phyloP scores from a whole-genome alignment of 495 filamentous ascomycete genomes.

The Daldinia grandis region DNA sequence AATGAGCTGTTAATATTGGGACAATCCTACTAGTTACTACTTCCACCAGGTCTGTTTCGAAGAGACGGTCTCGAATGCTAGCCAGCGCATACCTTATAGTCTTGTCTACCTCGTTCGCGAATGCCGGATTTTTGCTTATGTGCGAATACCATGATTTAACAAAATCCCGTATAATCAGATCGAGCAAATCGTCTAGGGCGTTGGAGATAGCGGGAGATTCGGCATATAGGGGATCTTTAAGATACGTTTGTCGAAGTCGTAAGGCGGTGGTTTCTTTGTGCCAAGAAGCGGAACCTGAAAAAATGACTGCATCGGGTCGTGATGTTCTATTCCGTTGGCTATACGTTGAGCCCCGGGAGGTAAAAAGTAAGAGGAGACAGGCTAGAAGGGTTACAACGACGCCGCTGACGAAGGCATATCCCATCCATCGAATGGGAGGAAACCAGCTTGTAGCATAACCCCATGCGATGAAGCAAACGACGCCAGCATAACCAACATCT shows the following conservation, averaged over 20 bases:
- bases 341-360: constrained; percentile 63
- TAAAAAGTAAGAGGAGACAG: constrained; percentile 64
- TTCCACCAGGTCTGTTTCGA: constrained; percentile 79
- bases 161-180: constrained; percentile 82
- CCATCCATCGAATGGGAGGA: constrained; percentile 79
- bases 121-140: constrained; percentile 82
- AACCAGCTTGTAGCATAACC: constrained; percentile 81
- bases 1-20: constrained; percentile 88
- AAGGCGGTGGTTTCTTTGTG: constrained; percentile 69
- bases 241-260: constrained; percentile 59
- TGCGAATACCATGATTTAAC: constrained; percentile 86
- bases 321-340: constrained; percentile 48
- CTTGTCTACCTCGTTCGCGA: constrained; percentile 85
- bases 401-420: constrained; percentile 79
- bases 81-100: constrained; percentile 77
- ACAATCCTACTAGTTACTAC: constrained; percentile 81
- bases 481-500: constrained; percentile 74
- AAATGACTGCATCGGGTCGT: constrained; percentile 62
- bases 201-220: constrained; percentile 81
- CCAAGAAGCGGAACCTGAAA: constrained; percentile 73
- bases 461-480: constrained; percentile 84
- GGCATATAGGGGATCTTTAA: constrained; percentile 72
- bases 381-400: constrained; percentile 59
- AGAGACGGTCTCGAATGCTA: constrained; percentile 72
- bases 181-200: constrained; percentile 80